phyloP scores from a whole-genome alignment of 2,329 filamentous ascomycete genomes.

The Xylaria sp. region DNA sequence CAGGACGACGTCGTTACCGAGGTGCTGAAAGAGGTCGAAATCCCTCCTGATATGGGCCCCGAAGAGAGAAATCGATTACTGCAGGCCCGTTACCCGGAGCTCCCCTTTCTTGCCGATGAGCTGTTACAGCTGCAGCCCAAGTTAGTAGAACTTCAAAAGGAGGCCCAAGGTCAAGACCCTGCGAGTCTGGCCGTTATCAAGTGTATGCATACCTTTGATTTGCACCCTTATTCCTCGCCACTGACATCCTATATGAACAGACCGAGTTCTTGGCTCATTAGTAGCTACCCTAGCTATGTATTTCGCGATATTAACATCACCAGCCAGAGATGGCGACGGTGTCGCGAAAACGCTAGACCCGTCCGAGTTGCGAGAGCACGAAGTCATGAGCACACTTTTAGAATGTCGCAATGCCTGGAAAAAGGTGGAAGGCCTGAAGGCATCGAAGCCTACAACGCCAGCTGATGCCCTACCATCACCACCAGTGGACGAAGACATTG shows the following conservation, averaged over 20 bases:
- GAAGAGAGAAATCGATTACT: slow-evolving; percentile 81
- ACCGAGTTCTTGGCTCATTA: slow-evolving; percentile 85
- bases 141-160: slow-evolving; percentile 67
- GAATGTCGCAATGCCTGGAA: slow-evolving; percentile 85
- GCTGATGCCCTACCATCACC: slow-evolving; percentile 39
- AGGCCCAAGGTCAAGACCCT: slow-evolving; percentile 62
- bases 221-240: neutral
- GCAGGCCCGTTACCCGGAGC: slow-evolving; percentile 87
- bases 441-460: slow-evolving; percentile 51
- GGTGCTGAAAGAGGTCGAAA: slow-evolving; percentile 83
- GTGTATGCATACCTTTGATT: slow-evolving; percentile 47
- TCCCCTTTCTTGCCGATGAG: slow-evolving; percentile 85
- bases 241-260: slow-evolving; percentile 24
- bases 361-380: slow-evolving; percentile 85
- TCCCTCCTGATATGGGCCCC: slow-evolving; percentile 80
- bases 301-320: slow-evolving; percentile 90
- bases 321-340: slow-evolving; percentile 68
- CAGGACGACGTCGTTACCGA: slow-evolving; percentile 78
- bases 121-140: slow-evolving; percentile 77
- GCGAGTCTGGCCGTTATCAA: slow-evolving; percentile 74
- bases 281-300: slow-evolving; percentile 90
- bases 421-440: slow-evolving; percentile 72
- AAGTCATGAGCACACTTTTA: slow-evolving; percentile 86
- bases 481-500: slow-evolving; percentile 48
- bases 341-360: slow-evolving; percentile 73